A percentile compares a stretch with the other conserved stretches of the same genome.
phyloP scores from a whole-genome alignment of 495 filamentous ascomycete species.

The Peziza echinospora region DNA sequence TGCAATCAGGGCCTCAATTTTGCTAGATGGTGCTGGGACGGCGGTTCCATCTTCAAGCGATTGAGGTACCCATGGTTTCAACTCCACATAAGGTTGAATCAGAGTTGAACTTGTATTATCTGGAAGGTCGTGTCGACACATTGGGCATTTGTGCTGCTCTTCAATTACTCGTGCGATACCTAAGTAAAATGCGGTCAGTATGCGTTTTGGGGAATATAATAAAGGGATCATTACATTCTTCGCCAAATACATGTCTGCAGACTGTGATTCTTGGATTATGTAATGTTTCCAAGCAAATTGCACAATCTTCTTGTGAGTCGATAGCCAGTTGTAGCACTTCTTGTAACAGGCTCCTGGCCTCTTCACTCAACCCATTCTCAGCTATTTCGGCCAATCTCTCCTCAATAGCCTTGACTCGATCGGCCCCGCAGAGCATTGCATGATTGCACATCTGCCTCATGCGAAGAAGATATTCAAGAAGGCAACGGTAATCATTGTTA shows the following conservation, averaged over 20 bases:
- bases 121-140: constrained; percentile 56
- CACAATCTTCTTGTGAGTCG: constrained; percentile 63
- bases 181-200: not conserved
- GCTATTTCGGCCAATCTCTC: constrained; percentile 35
- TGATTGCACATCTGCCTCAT: constrained; percentile 78
- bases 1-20: constrained; percentile 60
- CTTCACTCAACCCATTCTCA: constrained; percentile 42
- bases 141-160: constrained; percentile 62
- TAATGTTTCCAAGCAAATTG: constrained; percentile 58
- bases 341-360: constrained; percentile 53
- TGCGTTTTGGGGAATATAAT: too few species aligned
- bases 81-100: constrained; percentile 29
- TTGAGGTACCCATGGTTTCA: not conserved
- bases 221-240: constrained; percentile 36
- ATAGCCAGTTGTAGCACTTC: constrained; percentile 58
- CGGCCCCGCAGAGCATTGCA: constrained; percentile 51
- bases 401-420: constrained; percentile 47
- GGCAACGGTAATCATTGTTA: constrained; percentile 34
- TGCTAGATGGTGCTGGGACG: constrained; percentile 30
- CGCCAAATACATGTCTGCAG: constrained; percentile 69
- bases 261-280: constrained; percentile 64
- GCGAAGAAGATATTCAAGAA: constrained; percentile 66
- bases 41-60: constrained; percentile 17
- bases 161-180: constrained; percentile 55
- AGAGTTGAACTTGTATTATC: constrained; percentile 29